Evolutionary conservation across 495 filamentous ascomycete genomes (phyloP), one percentile per base, ranked within the genome.

Genomic region (Sabuloglossum arenarium): DNA sequence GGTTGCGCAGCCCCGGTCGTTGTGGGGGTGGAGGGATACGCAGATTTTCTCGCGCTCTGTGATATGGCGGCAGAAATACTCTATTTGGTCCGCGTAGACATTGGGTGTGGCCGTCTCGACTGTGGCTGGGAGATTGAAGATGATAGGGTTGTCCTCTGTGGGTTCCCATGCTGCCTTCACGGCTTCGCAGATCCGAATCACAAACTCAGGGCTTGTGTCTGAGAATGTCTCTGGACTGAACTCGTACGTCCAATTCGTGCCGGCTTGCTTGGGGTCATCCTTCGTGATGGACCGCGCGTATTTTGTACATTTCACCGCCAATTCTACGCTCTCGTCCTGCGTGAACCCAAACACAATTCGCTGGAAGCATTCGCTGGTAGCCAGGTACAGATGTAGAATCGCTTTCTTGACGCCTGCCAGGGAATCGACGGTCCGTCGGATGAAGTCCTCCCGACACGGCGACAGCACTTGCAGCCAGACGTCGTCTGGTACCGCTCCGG

Each of bases 221-320:
- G 87, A 94, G 73, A 97, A 98, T 12, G 86, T 93, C 74, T 98
- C 91, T 14, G 91, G 91, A 34, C 84, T 89, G 72, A 97, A 98
- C 68, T 97, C 90, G 62, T 88, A 94, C 31, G 81, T 79, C 91
- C 91, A 98, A 65, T 93, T 79, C 11, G 91, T 94, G 8, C 71
- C 82, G 0, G 75, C 69, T 51, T 78, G 77, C 14, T 74, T 71
- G 0, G 90, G 89, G 67, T 94, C 84, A 63, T 98, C 91, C 74
- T 98, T 98, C 57, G 91, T 98, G 61, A 98, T 81, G 16, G 82
- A 86, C 54, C 90, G 75, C 29, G 87, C 89, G 62, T 84, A 84
- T 65, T 85, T 85, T 39, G 90, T 82, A 68, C 88, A 96, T 60
- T 78, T 78, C 37, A 91, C 87, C 19, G 90, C 91, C 66, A 90